A percentile compares a stretch with the other conserved stretches of the same genome.
These are phyloP conservation scores for Termitomyces titanicus DNA, from an alignment of 768 basidiomycete genomes.

Conservation along the genomic window DNA sequence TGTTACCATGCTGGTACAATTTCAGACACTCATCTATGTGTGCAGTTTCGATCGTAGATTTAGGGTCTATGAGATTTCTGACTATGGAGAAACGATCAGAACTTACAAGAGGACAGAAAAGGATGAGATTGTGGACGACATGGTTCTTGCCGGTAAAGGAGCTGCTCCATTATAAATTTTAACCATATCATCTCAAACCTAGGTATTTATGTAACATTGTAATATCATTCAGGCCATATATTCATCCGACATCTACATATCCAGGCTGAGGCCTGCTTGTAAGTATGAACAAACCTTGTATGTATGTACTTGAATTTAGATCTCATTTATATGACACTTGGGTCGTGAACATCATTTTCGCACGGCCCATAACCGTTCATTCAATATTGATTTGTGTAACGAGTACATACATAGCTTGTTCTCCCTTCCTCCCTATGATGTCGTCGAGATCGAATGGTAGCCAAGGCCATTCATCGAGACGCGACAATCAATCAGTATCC, in stretches of 20 bases:
- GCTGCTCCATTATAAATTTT: constrained; percentile 26
- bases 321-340: too few species aligned
- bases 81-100: constrained; percentile 88
- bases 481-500: constrained; percentile 49
- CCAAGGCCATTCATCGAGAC: constrained; percentile 43
- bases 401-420: constrained; percentile 1
- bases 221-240: background rate
- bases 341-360: constrained; percentile 4
- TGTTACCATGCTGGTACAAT: background rate
- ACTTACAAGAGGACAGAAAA: constrained; percentile 83
- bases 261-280: too few species aligned
- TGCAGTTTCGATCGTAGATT: constrained; percentile 85
- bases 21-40: constrained; percentile 8
- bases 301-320: background rate
- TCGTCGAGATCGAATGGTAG: constrained; percentile 23
- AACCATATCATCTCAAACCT: background rate
- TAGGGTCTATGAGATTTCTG: constrained; percentile 81
- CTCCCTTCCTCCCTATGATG: constrained; percentile 17
- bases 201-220: constrained; percentile 1
- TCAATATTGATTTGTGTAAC: background rate
- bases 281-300: too few species aligned
- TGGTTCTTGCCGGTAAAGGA: constrained; percentile 56
- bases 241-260: too few species aligned
- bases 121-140: constrained; percentile 61
- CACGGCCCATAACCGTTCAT: constrained; percentile 7